phyloP scores from a whole-genome alignment of 805 yeast genomes.

The Candida arabinofermentans region DNA sequence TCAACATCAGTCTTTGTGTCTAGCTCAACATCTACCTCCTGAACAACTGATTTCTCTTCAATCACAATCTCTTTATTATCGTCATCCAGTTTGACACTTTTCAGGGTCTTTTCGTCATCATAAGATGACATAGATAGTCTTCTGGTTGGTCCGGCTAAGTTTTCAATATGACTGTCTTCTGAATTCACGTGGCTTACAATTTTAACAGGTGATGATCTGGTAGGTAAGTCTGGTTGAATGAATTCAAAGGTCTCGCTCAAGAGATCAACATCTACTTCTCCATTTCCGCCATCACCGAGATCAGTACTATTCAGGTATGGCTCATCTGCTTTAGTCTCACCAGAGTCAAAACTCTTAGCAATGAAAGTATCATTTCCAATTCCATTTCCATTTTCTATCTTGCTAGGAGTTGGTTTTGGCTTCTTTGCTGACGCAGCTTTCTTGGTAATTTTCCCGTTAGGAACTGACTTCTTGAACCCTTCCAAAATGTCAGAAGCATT shows the following conservation, averaged over 20 bases:
- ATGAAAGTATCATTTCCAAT: not conserved
- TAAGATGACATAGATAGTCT: constrained; percentile 13
- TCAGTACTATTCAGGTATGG: too few species aligned
- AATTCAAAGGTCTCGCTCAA: not conserved
- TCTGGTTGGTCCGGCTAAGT: constrained; percentile 21
- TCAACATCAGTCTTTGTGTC: constrained; percentile 12
- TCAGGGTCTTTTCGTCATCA: constrained; percentile 20
- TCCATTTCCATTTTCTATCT: not conserved
- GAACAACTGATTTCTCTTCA: constrained; percentile 1
- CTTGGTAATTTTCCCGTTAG: constrained; percentile 13
- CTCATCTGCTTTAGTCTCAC: not conserved
- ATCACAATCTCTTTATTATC: constrained; percentile 23
- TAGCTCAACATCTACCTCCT: too few species aligned
- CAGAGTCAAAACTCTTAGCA: not conserved
- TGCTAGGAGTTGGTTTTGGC: not conserved
- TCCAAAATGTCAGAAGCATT: constrained; percentile 9
- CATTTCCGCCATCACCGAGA: not conserved
- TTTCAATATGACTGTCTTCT: constrained; percentile 1
- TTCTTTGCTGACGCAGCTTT: constrained; percentile 2
- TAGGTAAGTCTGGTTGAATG: not conserved
- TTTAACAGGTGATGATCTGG: not conserved
- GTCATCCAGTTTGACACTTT: constrained; percentile 16
- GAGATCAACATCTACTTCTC: not conserved
- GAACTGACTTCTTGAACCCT: constrained; percentile 15
- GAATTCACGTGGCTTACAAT: not conserved